phyloP scores from a whole-genome alignment of 148 eudicot species.

The Amaranthus hypochondriacus region DNA sequence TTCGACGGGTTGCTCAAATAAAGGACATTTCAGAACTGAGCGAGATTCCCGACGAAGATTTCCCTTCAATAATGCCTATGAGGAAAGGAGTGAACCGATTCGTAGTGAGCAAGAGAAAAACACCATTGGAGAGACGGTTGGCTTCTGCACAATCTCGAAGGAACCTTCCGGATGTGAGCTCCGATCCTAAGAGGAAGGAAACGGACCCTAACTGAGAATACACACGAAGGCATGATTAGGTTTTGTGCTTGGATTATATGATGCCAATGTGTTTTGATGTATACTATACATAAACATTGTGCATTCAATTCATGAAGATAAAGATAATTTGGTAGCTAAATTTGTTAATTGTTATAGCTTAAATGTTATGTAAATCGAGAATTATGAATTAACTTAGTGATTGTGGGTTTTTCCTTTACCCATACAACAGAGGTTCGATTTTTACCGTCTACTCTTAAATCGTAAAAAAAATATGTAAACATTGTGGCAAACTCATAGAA shows the following conservation, averaged over 20 bases:
- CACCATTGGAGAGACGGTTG: constrained; percentile 88
- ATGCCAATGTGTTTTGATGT: neutral
- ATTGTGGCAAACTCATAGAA: no score
- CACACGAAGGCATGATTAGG: neutral
- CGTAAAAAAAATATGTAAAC: no score
- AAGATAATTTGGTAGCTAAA: no score
- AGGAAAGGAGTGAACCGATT: constrained; percentile 95
- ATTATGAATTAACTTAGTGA: no score
- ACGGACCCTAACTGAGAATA: constrained; percentile 32
- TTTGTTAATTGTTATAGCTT: no score
- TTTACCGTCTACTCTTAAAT: no score
- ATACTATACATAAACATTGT: no score
- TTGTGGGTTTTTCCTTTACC: no score
- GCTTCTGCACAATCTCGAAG: constrained; percentile 66
- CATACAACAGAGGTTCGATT: no score
- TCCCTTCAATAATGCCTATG: constrained; percentile 96
- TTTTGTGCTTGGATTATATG: neutral
- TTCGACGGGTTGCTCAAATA: constrained; percentile 84
- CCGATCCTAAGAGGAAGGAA: constrained; percentile 47
- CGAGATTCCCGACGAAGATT: constrained; percentile 93
- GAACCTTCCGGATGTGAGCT: constrained; percentile 54
- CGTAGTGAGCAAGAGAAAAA: constrained; percentile 96
- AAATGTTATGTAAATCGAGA: no score
- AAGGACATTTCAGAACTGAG: constrained; percentile 92
- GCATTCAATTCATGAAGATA: no score